Base-by-base conservation (phyloP, 495 filamentous ascomycete genomes). In the Neurospora sp. region DNA sequence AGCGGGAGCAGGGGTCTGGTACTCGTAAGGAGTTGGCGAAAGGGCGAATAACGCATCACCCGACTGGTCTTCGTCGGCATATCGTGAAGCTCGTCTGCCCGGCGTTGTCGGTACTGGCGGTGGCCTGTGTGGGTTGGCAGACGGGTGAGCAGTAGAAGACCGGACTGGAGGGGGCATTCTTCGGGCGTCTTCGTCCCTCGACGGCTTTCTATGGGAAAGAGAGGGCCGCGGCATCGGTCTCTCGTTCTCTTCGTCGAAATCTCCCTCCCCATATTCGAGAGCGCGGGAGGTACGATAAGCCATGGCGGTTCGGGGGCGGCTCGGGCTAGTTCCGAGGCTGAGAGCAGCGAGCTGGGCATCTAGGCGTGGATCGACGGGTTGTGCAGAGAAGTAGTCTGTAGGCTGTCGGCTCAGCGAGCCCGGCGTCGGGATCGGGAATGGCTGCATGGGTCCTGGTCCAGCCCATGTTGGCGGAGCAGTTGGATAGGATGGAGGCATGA, bases 261-360 rank as follows among this genome's bases (percentile, higher is more conserved):
- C 80, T 35, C 12, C 54, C 27, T 66, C 54, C 6, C 72, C 74
- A 35, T 75, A 75, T 31, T 37, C 70, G 10, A 79, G 69, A 11
- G 78, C 70, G 12, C 75, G 81, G 9, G 79, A 76, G 11, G 75
- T 77, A 31, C 81, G 81, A 66, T 80, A 81, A 38, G 82, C 83
- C 77, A 86, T 83, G 4, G 85, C 79, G 3, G 85, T 86, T 41
- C 80, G 78, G 3, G 84, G 85, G 39, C 84, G 78, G 7, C 77
- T 77, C 35, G 78, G 77, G n/a, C 79, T 76, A 31, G 77, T 70
- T 39, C 75, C 70, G 31, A 79, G 74, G 5, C 66, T 78, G 69
- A 14, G 79, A 73, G 44, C 38, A 11, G 75, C 39, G 69, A 77
- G 23, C 35, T 66, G 54, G 54, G 40, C 39, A 8, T 81, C 80